Base-by-base conservation (phyloP, 257 asterid species). In the Solanum pimpinellifolium region DNA sequence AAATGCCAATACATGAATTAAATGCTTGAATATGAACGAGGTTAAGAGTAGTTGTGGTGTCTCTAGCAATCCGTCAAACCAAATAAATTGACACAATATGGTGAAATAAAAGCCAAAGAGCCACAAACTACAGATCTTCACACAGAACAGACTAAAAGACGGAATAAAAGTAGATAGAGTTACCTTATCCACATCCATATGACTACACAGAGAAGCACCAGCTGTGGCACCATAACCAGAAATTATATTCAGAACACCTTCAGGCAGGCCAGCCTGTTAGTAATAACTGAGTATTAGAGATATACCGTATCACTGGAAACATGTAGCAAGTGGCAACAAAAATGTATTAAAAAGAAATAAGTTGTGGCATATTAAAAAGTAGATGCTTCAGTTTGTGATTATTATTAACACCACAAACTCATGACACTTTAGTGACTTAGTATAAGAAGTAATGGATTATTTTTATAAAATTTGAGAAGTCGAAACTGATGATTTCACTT, bases 151-250 rank as follows among this genome's bases (percentile, higher is more conserved):
- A 87, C 56, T n/a, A 77, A 16, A 27, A 15, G 6, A 52, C 33
- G 9, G 33, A 27, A 59, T 73, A 42, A 77, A 41, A 87, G 37
- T 49, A 75, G 16, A 83, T 68, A 88, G 13, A 47, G 7, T 13
- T 92, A 97, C 99, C 99, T 97, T 95, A 92, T 97, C 99, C 88
- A 97, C 99, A 85, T 96, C 98, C 99, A 96, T 97, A 91, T 97
- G 99, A 88, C 93, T 90, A 92, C 98, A 93, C 85, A 97, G 99
- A 87, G 99, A 93, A 68, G 96, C 98, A 88, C 99, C 99, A 88
- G 98, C 99, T 6, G 96, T 95, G 3, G 97, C 94, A 86, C 99
- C 99, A 87, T 91, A 97, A 83, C 98, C 99, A 83, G 99, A 92
- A 87, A 97, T 92, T 76, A 97, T 88, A 90, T 97, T 97, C 88